Evolutionary conservation across 2,329 filamentous ascomycete species (phyloP).

Genomic region (Fusarium sp.): DNA sequence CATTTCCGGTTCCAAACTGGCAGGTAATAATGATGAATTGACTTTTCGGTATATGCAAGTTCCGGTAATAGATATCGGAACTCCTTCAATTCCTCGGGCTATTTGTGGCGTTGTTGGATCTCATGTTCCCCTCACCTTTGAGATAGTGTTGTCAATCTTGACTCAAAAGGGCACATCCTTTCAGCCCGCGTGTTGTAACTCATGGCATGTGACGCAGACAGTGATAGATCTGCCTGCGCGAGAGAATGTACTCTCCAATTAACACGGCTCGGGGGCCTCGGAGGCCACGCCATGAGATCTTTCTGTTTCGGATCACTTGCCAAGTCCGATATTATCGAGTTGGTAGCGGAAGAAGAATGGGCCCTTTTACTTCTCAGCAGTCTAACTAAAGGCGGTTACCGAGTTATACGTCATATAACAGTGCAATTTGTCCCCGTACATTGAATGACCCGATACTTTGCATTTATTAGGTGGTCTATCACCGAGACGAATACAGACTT

Average conservation of each 20-base stretch:
- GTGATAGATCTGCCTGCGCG: neutral
- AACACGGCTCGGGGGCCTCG: neutral
- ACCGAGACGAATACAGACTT: neutral
- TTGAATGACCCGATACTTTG: neutral
- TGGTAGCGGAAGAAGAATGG: too few relatives aligned
- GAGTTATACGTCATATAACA: neutral
- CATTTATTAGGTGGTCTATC: neutral
- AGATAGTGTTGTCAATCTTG: neutral
- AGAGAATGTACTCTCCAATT: neutral
- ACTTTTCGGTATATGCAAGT: neutral
- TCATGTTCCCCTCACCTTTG: neutral
- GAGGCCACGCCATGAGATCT: neutral
- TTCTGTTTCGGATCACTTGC: neutral
- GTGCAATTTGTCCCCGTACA: neutral
- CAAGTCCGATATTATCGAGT: neutral
- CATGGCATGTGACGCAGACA: neutral
- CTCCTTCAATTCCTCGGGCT: neutral
- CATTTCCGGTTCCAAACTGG: neutral
- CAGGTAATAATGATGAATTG: neutral
- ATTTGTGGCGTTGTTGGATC: neutral
- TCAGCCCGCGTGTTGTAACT: neutral
- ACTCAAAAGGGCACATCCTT: neutral
- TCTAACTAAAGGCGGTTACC: neutral
- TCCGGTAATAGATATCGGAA: neutral
- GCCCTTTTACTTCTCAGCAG: too few relatives aligned